Evolutionary conservation across 208 protist genomes (phyloP).

Genomic region (Wallacemonas sp.): DNA sequence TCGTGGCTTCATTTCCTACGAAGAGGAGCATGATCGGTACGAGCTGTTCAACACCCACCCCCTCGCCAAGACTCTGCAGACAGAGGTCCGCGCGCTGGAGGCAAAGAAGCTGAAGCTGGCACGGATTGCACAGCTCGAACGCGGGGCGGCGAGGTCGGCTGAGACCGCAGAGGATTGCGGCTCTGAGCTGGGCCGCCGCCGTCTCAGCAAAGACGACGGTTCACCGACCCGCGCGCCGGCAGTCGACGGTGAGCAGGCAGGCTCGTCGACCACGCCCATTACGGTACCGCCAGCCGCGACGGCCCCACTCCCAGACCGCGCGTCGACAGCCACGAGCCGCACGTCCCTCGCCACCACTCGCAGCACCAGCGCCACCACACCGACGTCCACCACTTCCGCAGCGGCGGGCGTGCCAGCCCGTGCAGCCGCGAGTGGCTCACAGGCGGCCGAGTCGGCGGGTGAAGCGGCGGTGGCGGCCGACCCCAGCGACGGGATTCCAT

Average conservation of each 20-base stretch:
- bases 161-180: too few relatives aligned
- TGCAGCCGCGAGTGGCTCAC: too few relatives aligned
- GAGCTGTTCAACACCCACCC: conserved; percentile 47
- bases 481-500: too few relatives aligned
- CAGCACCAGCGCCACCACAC: neutral
- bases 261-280: too few relatives aligned
- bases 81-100: conserved; percentile 28
- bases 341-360: neutral
- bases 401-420: neutral
- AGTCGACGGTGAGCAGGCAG: too few relatives aligned
- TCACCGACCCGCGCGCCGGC: too few relatives aligned
- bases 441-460: too few relatives aligned
- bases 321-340: neutral
- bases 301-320: too few relatives aligned
- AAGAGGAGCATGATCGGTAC: conserved; percentile 61
- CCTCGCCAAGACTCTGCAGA: conserved; percentile 20
- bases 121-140: conserved; percentile 17
- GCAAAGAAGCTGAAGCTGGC: conserved; percentile 42
- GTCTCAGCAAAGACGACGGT: too few relatives aligned
- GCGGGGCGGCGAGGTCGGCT: neutral
- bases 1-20: conserved; percentile 27
- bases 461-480: too few relatives aligned
- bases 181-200: too few relatives aligned
- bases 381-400: neutral
- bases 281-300: too few relatives aligned